phyloP scores from a whole-genome alignment of 345 rosid genomes.

The Anastatica hierochuntica region DNA sequence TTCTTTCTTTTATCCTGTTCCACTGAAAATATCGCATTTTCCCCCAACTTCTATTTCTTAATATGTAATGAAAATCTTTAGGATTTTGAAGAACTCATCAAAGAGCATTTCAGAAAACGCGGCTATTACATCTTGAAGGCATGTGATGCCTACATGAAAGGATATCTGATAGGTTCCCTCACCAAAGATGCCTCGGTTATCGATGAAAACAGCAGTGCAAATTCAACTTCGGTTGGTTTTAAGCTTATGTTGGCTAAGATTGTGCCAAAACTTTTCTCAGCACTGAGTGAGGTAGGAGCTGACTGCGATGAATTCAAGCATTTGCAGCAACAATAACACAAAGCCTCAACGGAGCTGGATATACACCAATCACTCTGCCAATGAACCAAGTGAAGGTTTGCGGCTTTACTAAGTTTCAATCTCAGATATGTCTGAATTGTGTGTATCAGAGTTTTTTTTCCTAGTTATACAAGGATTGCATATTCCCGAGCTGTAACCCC shows the following conservation, averaged over 20 bases:
- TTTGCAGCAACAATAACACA: conserved; percentile 22
- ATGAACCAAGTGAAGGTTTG: conserved; percentile 24
- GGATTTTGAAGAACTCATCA: conserved; percentile 78
- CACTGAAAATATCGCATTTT: neutral
- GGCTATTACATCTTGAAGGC: conserved; percentile 88
- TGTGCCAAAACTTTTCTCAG: conserved; percentile 53
- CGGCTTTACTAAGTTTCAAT: conserved; percentile 15
- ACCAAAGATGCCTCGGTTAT: conserved; percentile 49
- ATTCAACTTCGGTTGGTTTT: conserved; percentile 81
- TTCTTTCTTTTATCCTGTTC: neutral
- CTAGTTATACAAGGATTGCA: conserved; percentile 13
- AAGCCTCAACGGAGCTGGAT: conserved; percentile 4
- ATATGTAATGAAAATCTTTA: conserved; percentile 19
- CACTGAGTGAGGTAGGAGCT: conserved; percentile 64
- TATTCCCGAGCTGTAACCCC: conserved; percentile 14
- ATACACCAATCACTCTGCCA: conserved; percentile 2
- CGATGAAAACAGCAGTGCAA: conserved; percentile 30
- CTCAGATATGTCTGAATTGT: conserved; percentile 15
- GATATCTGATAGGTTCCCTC: conserved; percentile 87
- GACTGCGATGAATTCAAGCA: conserved; percentile 49
- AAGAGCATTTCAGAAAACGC: conserved; percentile 72
- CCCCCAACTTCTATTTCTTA: neutral
- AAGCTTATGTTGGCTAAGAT: conserved; percentile 91
- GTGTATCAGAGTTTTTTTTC: neutral
- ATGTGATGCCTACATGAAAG: conserved; percentile 86